A percentile compares a stretch with the other conserved stretches of the same genome.
Evolutionary conservation across 2,329 filamentous ascomycete species (phyloP).

Genomic region (Amphichorda felina): DNA sequence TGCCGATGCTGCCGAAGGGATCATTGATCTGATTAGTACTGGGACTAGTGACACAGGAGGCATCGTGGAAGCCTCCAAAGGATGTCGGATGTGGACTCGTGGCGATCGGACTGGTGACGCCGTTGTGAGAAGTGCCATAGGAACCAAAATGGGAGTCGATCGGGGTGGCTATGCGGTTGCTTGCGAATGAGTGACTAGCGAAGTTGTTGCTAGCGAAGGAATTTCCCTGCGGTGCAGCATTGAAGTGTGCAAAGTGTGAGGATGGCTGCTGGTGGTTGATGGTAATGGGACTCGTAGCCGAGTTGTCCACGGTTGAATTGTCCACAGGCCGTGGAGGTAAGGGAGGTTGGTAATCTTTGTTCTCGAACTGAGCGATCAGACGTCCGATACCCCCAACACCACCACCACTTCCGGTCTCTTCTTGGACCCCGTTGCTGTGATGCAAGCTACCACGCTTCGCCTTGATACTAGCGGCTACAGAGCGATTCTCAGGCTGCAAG

Average conservation of each 20-base stretch:
- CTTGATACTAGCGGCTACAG: slow-evolving; percentile 8
- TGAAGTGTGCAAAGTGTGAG: slow-evolving; percentile 19
- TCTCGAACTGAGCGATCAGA: slow-evolving; percentile 28
- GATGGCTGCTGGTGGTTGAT: slow-evolving; percentile 9
- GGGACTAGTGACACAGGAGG: slow-evolving; percentile 14
- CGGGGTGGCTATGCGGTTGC: slow-evolving; percentile 2
- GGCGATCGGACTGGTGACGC: slow-evolving; percentile 18
- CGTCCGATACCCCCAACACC: slow-evolving; percentile 10
- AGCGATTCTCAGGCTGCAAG: not conserved
- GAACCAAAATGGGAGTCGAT: slow-evolving; percentile 6
- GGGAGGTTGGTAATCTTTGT: slow-evolving; percentile 21
- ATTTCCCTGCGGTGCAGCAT: slow-evolving; percentile 1
- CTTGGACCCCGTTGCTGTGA: not conserved
- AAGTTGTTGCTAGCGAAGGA: slow-evolving; percentile 2
- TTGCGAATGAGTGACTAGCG: slow-evolving; percentile 2
- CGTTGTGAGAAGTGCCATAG: slow-evolving; percentile 7
- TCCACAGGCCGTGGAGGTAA: slow-evolving; percentile 21
- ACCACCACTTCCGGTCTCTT: slow-evolving; percentile 13
- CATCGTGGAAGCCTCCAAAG: slow-evolving; percentile 19
- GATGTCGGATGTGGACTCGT: slow-evolving; percentile 15
- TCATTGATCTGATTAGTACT: slow-evolving; percentile 12
- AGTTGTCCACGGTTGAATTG: slow-evolving; percentile 12
- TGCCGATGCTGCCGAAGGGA: slow-evolving; percentile 19
- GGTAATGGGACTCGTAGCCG: slow-evolving; percentile 12
- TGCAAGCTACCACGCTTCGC: slow-evolving; percentile 8